These are phyloP conservation scores for Phyllosticta citrichinensis DNA, from an alignment of 2,329 filamentous ascomycete genomes.

Conservation along the genomic window DNA sequence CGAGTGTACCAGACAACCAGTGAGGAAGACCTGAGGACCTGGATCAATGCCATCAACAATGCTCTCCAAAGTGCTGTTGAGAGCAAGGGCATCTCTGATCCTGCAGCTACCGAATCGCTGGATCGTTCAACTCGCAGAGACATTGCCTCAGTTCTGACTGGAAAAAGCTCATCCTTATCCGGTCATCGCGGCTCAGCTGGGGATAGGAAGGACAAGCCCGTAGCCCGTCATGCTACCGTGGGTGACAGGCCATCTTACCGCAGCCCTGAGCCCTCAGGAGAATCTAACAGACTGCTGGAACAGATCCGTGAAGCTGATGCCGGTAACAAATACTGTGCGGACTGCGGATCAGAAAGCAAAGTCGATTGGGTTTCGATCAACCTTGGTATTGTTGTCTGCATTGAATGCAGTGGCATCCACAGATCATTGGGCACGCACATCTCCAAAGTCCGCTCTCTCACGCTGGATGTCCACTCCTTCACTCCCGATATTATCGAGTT, in stretches of 20 bases:
- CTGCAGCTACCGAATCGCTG: conserved; percentile 42
- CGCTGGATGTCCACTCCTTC: conserved; percentile 90
- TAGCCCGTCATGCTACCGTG: conserved; percentile 80
- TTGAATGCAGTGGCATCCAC: conserved; percentile 96
- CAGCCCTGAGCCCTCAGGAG: conserved; percentile 62
- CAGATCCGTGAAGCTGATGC: conserved; percentile 82
- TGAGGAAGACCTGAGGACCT: conserved; percentile 94
- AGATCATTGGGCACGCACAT: conserved; percentile 94
- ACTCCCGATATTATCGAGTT: conserved; percentile 95
- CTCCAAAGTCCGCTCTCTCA: conserved; percentile 91
- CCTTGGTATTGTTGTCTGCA: conserved; percentile 88
- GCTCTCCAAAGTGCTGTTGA: conserved; percentile 94
- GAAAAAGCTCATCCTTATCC: conserved; percentile 71
- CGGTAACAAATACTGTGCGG: conserved; percentile 87
- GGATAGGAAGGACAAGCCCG: conserved; percentile 41
- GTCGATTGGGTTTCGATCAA: conserved; percentile 99
- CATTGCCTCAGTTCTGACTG: conserved; percentile 85
- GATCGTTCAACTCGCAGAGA: conserved; percentile 59
- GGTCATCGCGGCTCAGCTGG: conserved; percentile 39
- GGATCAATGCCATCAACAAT: conserved; percentile 95
- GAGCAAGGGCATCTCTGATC: conserved; percentile 43
- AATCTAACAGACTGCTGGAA: conserved; percentile 76
- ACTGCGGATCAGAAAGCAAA: conserved; percentile 84
- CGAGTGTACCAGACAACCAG: conserved; percentile 96
- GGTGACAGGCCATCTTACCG: conserved; percentile 71